These are phyloP conservation scores for Leptographium lundbergii DNA, from an alignment of 2,329 filamentous ascomycete genomes.

Conservation along the genomic window DNA sequence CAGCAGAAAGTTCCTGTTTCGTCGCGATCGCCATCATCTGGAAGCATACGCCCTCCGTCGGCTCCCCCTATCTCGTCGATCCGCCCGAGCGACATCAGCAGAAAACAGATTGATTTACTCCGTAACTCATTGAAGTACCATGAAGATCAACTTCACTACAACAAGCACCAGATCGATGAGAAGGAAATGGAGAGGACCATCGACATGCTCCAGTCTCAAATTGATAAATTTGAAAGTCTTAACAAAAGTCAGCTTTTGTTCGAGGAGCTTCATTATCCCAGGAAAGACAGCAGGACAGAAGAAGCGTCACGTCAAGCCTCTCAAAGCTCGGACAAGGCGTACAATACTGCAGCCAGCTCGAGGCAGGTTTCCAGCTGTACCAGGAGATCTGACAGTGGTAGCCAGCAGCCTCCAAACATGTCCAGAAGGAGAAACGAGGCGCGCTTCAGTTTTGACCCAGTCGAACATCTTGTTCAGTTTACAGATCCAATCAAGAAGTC, in stretches of 20 bases:
- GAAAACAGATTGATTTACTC: slow-evolving; percentile 41
- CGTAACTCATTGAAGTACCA: slow-evolving; percentile 40
- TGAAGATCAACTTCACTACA: slow-evolving; percentile 47
- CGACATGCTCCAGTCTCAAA: slow-evolving; percentile 22
- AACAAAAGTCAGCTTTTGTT: slow-evolving; percentile 30
- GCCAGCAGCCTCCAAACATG: slow-evolving; percentile 6
- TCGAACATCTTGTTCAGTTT: slow-evolving; percentile 16
- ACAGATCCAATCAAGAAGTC: slow-evolving; percentile 20
- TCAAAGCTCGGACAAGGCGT: not conserved
- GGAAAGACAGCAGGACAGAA: slow-evolving; percentile 9
- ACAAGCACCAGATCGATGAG: slow-evolving; percentile 50
- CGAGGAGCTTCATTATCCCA: slow-evolving; percentile 31
- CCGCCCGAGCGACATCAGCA: slow-evolving; percentile 46
- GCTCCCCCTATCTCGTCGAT: slow-evolving; percentile 44
- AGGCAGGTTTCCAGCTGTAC: slow-evolving; percentile 1
- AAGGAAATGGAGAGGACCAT: slow-evolving; percentile 36
- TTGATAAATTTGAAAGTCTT: slow-evolving; percentile 31
- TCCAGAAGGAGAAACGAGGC: slow-evolving; percentile 11
- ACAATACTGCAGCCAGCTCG: not conserved
- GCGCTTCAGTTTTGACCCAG: slow-evolving; percentile 15
- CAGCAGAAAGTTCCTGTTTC: not conserved
- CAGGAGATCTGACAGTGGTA: slow-evolving; percentile 10
- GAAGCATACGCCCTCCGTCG: slow-evolving; percentile 15
- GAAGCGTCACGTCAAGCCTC: slow-evolving; percentile 14
- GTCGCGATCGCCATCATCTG: not conserved